Base-by-base conservation (phyloP, 2,329 filamentous ascomycete genomes). In the Epichloe bromicola region DNA sequence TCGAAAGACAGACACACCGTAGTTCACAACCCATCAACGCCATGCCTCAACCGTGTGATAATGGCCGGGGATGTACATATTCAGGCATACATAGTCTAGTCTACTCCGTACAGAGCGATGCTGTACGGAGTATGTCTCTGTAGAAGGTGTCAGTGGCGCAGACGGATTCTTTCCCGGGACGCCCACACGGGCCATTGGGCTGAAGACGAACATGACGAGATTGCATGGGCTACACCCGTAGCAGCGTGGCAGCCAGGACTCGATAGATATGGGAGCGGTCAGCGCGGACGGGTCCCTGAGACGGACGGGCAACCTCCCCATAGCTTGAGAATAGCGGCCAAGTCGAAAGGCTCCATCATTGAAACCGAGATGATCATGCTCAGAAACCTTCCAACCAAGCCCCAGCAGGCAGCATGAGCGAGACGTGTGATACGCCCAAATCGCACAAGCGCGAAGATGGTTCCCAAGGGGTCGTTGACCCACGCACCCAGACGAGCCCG, bases 371-470 rank as follows among this genome's bases (percentile, higher is more conserved):
- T n/a, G 23, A 36, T 23, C 19, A n/a, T 19, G 26, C 30, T 37
- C 30, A 11, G 46, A 42, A 20, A 36, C 23, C 23, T 26, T 26
- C 23, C 23, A 26, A 26, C 23, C 7, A 26, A 26, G 23, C 23
- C 7, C 47, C 19, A 51, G 49, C 33, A 48, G 51, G 34, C 50
- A 44, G 44, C 20, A 51, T 46, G 47, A 42, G 41, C 23, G n/a
- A 42, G 52, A 50, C 48, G 49, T 49, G 48, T 45, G 52, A 49
- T 52, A 58, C 50, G 53, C 52, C 48, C 48, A 26, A 36, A 41
- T 23, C 46, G 54, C 48, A 50, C 44, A 55, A 54, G 52, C 52
- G 55, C 52, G 53, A 51, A 44, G 56, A 45, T 33, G 39, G 48
- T 45, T 55, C 49, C 52, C 55, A 58, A 52, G 30, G 8, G 30